Evolutionary conservation across 1,139 yeast genomes (phyloP).

Genomic region (Yamadazyma oceani): DNA sequence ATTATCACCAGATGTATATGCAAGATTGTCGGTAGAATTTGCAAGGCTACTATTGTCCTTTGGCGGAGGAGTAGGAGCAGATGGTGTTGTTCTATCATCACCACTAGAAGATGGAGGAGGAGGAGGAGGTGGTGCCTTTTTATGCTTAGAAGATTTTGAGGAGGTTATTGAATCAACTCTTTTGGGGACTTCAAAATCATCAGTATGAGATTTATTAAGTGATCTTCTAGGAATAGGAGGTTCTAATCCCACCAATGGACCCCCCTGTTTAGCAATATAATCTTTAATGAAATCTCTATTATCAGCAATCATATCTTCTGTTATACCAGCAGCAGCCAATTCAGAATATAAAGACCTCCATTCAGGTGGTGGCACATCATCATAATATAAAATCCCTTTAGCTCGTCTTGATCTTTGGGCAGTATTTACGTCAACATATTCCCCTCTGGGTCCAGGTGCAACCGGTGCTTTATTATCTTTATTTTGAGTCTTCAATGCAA

Average conservation of each 20-base stretch:
- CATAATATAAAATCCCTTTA: conserved; percentile 68
- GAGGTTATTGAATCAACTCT: conserved; percentile 5
- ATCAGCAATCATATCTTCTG: conserved; percentile 89
- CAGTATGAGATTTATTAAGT: conserved; percentile 23
- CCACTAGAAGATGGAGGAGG: conserved; percentile 38
- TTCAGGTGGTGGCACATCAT: conserved; percentile 80
- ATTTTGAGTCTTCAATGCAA: conserved; percentile 64
- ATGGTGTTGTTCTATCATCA: conserved; percentile 1
- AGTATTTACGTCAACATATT: conserved; percentile 44
- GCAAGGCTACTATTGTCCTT: conserved; percentile 9
- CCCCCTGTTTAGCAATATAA: conserved; percentile 75
- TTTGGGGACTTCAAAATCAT: conserved; percentile 12
- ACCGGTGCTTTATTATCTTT: conserved; percentile 12
- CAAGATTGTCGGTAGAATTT: conserved; percentile 15
- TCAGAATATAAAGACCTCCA: conserved; percentile 79
- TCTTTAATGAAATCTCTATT: conserved; percentile 79
- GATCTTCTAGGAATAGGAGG: conserved; percentile 78
- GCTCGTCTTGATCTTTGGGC: conserved; percentile 58
- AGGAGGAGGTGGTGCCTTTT: conserved; percentile 48
- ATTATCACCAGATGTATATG: conserved; percentile 13
- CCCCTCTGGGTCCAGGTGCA: conserved; percentile 75
- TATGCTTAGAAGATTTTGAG: conserved; percentile 17
- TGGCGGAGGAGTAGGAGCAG: conserved; percentile 17
- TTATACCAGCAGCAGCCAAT: conserved; percentile 74
- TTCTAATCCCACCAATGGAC: conserved; percentile 81